Base-by-base conservation (phyloP, 495 filamentous ascomycete genomes). In the Cercophora samala region DNA sequence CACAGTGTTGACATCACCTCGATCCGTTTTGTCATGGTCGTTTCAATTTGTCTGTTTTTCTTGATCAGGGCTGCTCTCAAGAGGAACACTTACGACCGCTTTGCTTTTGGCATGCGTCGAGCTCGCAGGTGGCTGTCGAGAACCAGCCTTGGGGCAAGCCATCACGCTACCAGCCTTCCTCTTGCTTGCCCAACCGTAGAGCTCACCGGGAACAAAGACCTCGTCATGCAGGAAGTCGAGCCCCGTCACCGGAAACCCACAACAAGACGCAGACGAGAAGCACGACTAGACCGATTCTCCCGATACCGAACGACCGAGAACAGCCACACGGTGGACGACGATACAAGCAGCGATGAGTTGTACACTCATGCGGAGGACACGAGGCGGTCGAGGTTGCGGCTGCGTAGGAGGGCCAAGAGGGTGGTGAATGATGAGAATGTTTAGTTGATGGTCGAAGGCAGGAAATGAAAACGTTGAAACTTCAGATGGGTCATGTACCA, bases 321-420 rank as follows among this genome's bases (percentile, higher is more conserved):
- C 26, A 25, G 22, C n/a, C 4, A 9, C 18, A 25, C 24, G 15
- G 18, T 37, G 21, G 26, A 37, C 3, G 60, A 62, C 21, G 60
- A 62, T 21, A 42, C 60, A 6, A 62, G 60, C 26, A 29, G 32
- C 5, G 60, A 62, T 18, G 60, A 62, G 29, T 5, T 62, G 11
- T 62, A 42, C 32, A 62, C 60, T 3, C 25, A 42, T 21, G 25
- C 17, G 29, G 26, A 23, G 21, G 58, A 24, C 17, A 26, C 29
- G 18, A 62, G 19, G 60, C 9, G 60, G 19, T 25, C 18, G 4
- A 62, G 60, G 29, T 4, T 22, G 6, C 25, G 29, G 29, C 3
- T 62, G 25, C 24, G 60, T 8, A 62, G 29, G 29, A 62, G 60
- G 29, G 60, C 4, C 15, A 62, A 62, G 60, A 62, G 29, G 29